phyloP scores from a whole-genome alignment of 2,329 filamentous ascomycete species.

The Polytolypa hystricis region DNA sequence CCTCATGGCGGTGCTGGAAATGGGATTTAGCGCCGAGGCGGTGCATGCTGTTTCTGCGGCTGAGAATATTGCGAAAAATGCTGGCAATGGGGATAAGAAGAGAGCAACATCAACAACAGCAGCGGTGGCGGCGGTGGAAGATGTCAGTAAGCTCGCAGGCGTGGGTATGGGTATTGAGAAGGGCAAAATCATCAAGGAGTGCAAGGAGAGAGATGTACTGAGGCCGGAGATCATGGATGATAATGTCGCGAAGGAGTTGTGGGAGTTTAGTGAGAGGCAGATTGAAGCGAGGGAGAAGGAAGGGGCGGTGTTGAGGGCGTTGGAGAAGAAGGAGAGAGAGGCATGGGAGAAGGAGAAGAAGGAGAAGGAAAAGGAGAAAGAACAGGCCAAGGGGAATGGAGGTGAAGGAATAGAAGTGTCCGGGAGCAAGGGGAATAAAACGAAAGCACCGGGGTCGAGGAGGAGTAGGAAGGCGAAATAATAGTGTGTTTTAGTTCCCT shows the following conservation, averaged over 20 bases:
- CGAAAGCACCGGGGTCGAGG: slow-evolving; percentile 28
- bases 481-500: too few species aligned
- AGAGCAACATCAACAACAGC: background rate
- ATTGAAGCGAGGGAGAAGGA: slow-evolving; percentile 74
- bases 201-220: slow-evolving; percentile 60
- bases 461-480: slow-evolving; percentile 27
- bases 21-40: slow-evolving; percentile 49
- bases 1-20: slow-evolving; percentile 76
- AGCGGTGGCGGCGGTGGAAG: slow-evolving; percentile 1
- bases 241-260: slow-evolving; percentile 68
- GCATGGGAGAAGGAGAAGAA: slow-evolving; percentile 11
- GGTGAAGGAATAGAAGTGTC: slow-evolving; percentile 8
- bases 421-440: slow-evolving; percentile 11
- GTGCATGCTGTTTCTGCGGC: slow-evolving; percentile 4
- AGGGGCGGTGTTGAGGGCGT: slow-evolving; percentile 51
- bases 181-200: slow-evolving; percentile 78
- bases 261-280: slow-evolving; percentile 78
- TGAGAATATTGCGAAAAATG: slow-evolving; percentile 3
- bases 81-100: background rate
- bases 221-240: slow-evolving; percentile 69
- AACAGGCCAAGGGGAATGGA: slow-evolving; percentile 4
- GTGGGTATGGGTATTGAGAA: slow-evolving; percentile 30
- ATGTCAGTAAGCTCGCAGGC: too few species aligned
- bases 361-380: slow-evolving; percentile 11
- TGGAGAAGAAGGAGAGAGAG: slow-evolving; percentile 43